Conservation (phyloP, 345 rosid species). For the Triadica sebifera region DNA sequence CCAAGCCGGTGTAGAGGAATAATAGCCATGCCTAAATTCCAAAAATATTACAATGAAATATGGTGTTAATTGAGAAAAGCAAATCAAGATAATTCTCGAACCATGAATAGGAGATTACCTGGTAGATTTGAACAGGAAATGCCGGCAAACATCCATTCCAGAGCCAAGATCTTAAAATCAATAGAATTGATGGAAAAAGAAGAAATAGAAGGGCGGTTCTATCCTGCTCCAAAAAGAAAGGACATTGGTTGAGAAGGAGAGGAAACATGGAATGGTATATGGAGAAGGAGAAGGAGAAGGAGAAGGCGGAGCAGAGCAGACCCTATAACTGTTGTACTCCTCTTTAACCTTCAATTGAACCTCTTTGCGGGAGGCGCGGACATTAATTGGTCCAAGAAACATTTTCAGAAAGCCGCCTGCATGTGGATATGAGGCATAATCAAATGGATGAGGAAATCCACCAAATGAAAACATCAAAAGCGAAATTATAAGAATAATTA, state of each 20-base stretch:
- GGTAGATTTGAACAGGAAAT: conserved; percentile 91
- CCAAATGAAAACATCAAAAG: neutral
- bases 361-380: conserved; percentile 81
- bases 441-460: neutral
- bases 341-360: conserved; percentile 91
- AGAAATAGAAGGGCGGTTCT: conserved; percentile 93
- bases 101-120: conserved; percentile 39
- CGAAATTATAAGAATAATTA: neutral
- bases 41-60: neutral
- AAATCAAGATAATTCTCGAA: neutral
- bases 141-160: conserved; percentile 95
- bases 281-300: too few species aligned
- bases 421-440: neutral
- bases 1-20: conserved; percentile 95
- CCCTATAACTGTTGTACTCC: conserved; percentile 94
- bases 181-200: conserved; percentile 75
- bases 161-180: conserved; percentile 66
- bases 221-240: conserved; percentile 54
- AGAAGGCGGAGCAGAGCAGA: conserved; percentile 17
- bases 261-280: too few species aligned
- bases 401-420: conserved; percentile 68
- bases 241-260: too few species aligned
- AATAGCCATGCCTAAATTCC: conserved; percentile 74
- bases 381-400: conserved; percentile 96
- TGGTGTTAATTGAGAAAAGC: neutral